Evolutionary conservation across 2,329 filamentous ascomycete species (phyloP).

Genomic region (Trichoderma sp.): DNA sequence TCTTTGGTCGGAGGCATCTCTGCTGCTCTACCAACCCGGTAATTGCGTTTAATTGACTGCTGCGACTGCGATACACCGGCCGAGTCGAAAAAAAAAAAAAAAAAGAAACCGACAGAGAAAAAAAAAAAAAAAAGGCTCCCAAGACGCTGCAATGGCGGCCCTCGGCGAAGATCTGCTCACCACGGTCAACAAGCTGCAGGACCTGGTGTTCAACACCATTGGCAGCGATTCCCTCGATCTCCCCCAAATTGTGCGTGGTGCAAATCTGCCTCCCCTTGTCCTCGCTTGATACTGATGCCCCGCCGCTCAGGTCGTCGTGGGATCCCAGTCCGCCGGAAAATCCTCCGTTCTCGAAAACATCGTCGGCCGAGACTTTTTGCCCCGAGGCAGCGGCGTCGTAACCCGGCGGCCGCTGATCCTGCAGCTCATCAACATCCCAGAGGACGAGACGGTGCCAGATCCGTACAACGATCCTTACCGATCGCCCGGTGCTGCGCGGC

Average conservation of each 20-base stretch:
- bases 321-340: slow-evolving; percentile 97
- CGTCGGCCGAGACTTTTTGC: slow-evolving; percentile 94
- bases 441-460: slow-evolving; percentile 65
- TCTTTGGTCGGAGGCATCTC: slow-evolving; percentile 1
- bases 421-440: slow-evolving; percentile 94
- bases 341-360: slow-evolving; percentile 99
- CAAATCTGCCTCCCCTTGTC: slow-evolving; percentile 1
- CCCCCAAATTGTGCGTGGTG: slow-evolving; percentile 82
- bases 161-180: slow-evolving; percentile 92
- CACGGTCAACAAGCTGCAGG: slow-evolving; percentile 97
- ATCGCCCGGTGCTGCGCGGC: slow-evolving; percentile 65
- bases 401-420: slow-evolving; percentile 91
- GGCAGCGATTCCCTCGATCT: slow-evolving; percentile 97
- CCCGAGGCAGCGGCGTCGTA: slow-evolving; percentile 93
- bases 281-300: slow-evolving; percentile 22
- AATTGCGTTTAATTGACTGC: not conserved
- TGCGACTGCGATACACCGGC: not conserved
- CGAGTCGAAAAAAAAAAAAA: not conserved
- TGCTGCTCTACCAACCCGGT: not conserved
- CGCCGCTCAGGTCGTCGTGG: slow-evolving; percentile 78
- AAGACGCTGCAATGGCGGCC: slow-evolving; percentile 67
- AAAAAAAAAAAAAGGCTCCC: slow-evolving; percentile 2
- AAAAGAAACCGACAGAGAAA: not conserved
- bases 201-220: slow-evolving; percentile 99
- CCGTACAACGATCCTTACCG: slow-evolving; percentile 69